These are phyloP conservation scores for Boletus vermiculosoides DNA, from an alignment of 768 basidiomycete genomes.

Conservation along the genomic window DNA sequence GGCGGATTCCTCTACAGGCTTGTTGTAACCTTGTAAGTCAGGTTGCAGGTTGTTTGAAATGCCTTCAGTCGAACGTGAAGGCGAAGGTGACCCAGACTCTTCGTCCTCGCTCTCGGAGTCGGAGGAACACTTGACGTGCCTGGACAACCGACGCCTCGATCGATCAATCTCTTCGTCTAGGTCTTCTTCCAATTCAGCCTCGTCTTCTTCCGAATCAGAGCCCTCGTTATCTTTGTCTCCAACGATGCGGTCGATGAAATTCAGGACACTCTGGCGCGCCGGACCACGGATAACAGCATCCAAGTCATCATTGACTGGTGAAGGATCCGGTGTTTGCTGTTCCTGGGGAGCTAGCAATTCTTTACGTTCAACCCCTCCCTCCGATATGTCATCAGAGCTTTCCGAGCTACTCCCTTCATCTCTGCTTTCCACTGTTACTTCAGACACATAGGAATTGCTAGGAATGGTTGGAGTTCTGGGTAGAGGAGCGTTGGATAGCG, in stretches of 20 bases:
- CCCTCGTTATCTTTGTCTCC: conserved; percentile 36
- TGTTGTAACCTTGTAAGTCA: conserved; percentile 23
- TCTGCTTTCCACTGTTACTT: conserved; percentile 36
- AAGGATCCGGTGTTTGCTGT: not conserved
- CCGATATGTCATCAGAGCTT: conserved; percentile 28
- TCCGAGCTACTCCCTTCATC: conserved; percentile 44
- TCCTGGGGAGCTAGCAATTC: not conserved
- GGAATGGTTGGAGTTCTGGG: conserved; percentile 25
- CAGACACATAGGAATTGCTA: conserved; percentile 32
- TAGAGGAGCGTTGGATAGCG: conserved; percentile 2
- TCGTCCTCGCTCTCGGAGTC: conserved; percentile 38
- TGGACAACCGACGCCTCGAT: conserved; percentile 33
- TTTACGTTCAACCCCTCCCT: conserved; percentile 18
- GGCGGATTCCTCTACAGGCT: not conserved
- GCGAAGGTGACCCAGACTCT: conserved; percentile 14
- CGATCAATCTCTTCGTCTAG: conserved; percentile 33
- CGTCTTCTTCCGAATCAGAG: conserved; percentile 39
- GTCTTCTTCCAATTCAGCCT: conserved; percentile 43
- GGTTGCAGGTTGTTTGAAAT: conserved; percentile 31
- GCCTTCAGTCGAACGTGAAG: conserved; percentile 29
- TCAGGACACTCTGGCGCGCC: conserved; percentile 15
- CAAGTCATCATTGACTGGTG: conserved; percentile 27
- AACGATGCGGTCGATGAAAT: conserved; percentile 32
- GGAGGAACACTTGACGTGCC: conserved; percentile 32
- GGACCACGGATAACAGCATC: conserved; percentile 46